A percentile compares a stretch with the other conserved stretches of the same genome.
Evolutionary conservation across 179 eudicot species (phyloP).

Genomic region (Amaranthus tricolor): DNA sequence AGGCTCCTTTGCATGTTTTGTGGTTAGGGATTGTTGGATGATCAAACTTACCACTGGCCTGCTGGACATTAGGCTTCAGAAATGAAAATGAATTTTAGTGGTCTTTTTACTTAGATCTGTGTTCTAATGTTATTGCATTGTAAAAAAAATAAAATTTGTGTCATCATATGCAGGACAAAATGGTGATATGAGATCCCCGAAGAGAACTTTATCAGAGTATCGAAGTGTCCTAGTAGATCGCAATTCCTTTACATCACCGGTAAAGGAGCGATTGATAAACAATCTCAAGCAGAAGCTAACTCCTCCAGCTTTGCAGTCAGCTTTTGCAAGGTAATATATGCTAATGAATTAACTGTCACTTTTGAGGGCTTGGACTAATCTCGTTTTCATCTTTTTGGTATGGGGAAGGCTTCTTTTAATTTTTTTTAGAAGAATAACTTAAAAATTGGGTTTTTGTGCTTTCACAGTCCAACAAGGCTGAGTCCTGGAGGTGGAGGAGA

Average conservation of each 20-base stretch:
- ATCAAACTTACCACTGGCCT: not conserved
- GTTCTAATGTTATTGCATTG: not conserved
- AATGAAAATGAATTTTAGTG: conserved; percentile 1
- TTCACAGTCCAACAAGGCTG: conserved; percentile 75
- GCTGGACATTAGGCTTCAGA: not conserved
- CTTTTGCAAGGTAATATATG: conserved; percentile 76
- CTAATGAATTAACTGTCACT: not conserved
- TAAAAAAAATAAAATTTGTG: not conserved
- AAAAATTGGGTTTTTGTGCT: conserved; percentile 9
- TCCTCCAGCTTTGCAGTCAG: conserved; percentile 90
- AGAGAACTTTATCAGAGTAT: conserved; percentile 72
- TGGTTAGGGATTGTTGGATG: not conserved
- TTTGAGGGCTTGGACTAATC: not conserved
- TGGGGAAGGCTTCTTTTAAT: not conserved
- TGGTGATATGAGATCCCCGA: conserved; percentile 88
- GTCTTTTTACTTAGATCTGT: conserved; percentile 8
- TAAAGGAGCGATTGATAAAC: conserved; percentile 76
- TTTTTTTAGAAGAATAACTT: conserved; percentile 6
- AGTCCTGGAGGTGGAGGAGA: conserved; percentile 96
- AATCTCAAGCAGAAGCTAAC: conserved; percentile 69
- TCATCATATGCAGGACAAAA: conserved; percentile 49
- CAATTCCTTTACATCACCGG: conserved; percentile 84
- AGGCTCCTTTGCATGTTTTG: not conserved
- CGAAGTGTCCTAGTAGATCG: conserved; percentile 91
- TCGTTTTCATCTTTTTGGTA: not conserved